Evolutionary conservation across 768 basidiomycete genomes (phyloP).

Genomic region (Asterophora lycoperdoides): DNA sequence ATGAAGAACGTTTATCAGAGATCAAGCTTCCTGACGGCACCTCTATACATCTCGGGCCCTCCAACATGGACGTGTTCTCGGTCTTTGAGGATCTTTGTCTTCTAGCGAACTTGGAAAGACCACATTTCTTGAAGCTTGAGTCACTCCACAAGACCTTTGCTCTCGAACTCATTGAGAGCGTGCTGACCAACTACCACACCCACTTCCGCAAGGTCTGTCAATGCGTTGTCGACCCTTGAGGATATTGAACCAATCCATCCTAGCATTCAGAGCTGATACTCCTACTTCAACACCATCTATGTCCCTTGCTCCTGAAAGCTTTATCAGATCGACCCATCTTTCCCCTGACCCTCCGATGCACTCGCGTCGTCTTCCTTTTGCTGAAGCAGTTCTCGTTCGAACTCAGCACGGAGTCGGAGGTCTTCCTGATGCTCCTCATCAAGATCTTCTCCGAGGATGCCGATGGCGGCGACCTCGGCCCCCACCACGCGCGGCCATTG

Average conservation of each 20-base stretch:
- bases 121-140: constrained; percentile 77
- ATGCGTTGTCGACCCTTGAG: not conserved
- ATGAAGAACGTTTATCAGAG: constrained; percentile 31
- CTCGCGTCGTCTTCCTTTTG: constrained; percentile 89
- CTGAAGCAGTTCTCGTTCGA: constrained; percentile 87
- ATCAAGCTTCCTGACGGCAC: constrained; percentile 66
- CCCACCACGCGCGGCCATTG: constrained; percentile 46
- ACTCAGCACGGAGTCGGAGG: constrained; percentile 78
- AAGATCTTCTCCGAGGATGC: constrained; percentile 56
- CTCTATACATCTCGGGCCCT: constrained; percentile 59
- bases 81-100: constrained; percentile 93
- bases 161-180: constrained; percentile 95
- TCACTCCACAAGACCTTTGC: constrained; percentile 90
- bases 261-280: constrained; percentile 82
- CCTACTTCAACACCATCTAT: constrained; percentile 86
- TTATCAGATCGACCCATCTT: constrained; percentile 81
- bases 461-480: constrained; percentile 25
- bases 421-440: constrained; percentile 75
- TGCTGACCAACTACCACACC: constrained; percentile 87
- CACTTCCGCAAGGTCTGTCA: constrained; percentile 70
- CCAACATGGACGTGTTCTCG: constrained; percentile 79
- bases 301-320: constrained; percentile 82
- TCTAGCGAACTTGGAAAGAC: constrained; percentile 76
- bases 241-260: constrained; percentile 2
- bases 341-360: constrained; percentile 85